phyloP scores from a whole-genome alignment of 2,329 filamentous ascomycete species.

The Allantophomopsis cytisporea region DNA sequence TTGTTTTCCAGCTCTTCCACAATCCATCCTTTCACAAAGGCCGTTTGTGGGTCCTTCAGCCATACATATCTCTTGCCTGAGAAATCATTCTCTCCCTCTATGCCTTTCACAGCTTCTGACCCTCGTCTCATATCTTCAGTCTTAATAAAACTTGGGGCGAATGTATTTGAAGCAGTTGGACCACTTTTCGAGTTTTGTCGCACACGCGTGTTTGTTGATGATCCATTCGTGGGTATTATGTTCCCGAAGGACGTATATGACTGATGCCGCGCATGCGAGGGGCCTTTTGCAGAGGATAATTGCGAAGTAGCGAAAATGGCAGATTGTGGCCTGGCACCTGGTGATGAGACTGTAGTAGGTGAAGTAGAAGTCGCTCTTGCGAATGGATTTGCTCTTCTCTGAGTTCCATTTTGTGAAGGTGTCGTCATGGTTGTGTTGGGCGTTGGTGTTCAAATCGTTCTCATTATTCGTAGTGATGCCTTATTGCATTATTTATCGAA shows the following conservation, averaged over 20 bases:
- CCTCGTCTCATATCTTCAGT: slow-evolving; percentile 57
- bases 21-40: slow-evolving; percentile 88
- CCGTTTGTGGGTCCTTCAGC: slow-evolving; percentile 75
- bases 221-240: slow-evolving; percentile 20
- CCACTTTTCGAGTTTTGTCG: slow-evolving; percentile 53
- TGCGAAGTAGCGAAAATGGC: slow-evolving; percentile 39
- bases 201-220: slow-evolving; percentile 17
- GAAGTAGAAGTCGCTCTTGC: slow-evolving; percentile 38
- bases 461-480: slow-evolving; percentile 10
- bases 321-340: slow-evolving; percentile 57
- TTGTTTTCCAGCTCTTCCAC: slow-evolving; percentile 64
- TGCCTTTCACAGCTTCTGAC: slow-evolving; percentile 48
- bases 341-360: slow-evolving; percentile 27
- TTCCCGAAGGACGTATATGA: slow-evolving; percentile 43
- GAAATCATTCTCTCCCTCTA: slow-evolving; percentile 97
- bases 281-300: slow-evolving; percentile 21
- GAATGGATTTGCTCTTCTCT: slow-evolving; percentile 74
- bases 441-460: no score
- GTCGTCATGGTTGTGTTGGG: neutral
- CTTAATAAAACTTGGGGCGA: slow-evolving; percentile 94
- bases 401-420: slow-evolving; percentile 41
- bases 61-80: slow-evolving; percentile 98
- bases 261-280: slow-evolving; percentile 52
- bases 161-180: slow-evolving; percentile 61
- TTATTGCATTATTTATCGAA: no score